Conservation (phyloP, 2,329 filamentous ascomycete species). For the Penicillium griseofulvum region DNA sequence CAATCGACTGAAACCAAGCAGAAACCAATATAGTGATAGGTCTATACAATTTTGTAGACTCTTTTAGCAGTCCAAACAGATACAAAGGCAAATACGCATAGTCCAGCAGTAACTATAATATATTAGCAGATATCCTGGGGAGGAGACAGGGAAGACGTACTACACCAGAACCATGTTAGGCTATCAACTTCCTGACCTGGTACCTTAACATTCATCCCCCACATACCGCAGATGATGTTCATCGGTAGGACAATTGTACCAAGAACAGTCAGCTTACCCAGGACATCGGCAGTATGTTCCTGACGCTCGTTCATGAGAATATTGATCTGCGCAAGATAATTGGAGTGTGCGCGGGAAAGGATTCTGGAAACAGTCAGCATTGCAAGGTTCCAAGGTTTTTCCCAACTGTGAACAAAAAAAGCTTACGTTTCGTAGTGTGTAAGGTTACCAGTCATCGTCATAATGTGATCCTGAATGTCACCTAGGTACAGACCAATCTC, state of each 20-base stretch:
- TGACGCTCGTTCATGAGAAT: conserved; percentile 98
- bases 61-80: conserved; percentile 83
- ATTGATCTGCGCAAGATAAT: conserved; percentile 99
- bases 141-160: conserved; percentile 24
- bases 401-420: neutral
- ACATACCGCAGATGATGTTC: conserved; percentile 98
- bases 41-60: conserved; percentile 73
- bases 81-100: conserved; percentile 73
- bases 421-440: conserved; percentile 92
- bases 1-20: neutral
- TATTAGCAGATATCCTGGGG: conserved; percentile 4
- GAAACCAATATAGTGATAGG: neutral
- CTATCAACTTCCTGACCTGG: conserved; percentile 85
- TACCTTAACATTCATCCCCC: conserved; percentile 98
- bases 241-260: conserved; percentile 97
- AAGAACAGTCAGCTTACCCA: conserved; percentile 90
- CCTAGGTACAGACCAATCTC: conserved; percentile 97
- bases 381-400: conserved; percentile 12
- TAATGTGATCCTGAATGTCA: conserved; percentile 98
- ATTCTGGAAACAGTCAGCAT: conserved; percentile 56
- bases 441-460: conserved; percentile 97
- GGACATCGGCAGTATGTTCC: conserved; percentile 90
- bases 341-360: conserved; percentile 84
- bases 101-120: conserved; percentile 61
- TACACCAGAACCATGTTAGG: conserved; percentile 70